These are phyloP conservation scores for Cucurbita ficifolia DNA, from an alignment of 306 rosid species.

Conservation along the genomic window DNA sequence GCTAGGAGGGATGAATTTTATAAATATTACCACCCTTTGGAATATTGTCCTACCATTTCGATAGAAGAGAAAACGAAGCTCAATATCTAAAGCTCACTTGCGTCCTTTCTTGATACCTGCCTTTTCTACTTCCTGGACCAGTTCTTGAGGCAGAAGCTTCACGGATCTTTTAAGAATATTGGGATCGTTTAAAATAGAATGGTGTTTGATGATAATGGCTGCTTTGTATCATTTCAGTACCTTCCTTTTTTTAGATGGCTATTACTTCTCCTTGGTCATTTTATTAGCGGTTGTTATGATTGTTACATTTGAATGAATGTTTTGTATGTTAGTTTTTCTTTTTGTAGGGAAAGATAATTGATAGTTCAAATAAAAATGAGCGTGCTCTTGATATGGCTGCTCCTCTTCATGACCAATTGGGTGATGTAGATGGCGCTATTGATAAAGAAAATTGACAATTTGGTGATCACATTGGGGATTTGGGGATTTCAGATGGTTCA, in stretches of 20 bases:
- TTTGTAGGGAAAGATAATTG: conserved; percentile 75
- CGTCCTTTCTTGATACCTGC: neutral
- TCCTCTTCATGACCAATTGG: conserved; percentile 61
- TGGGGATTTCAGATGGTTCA: conserved; percentile 90
- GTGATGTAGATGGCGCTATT: conserved; percentile 33
- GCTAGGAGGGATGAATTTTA: conserved; percentile 48
- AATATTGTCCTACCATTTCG: conserved; percentile 60
- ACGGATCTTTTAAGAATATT: conserved; percentile 62
- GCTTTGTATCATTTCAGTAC: conserved; percentile 63
- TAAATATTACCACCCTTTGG: conserved; percentile 73
- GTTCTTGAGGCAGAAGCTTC: conserved; percentile 83
- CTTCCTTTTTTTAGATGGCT: neutral
- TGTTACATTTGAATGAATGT: neutral
- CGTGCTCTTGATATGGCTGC: conserved; percentile 93
- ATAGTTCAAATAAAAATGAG: conserved; percentile 83
- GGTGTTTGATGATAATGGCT: conserved; percentile 52
- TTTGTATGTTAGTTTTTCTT: neutral
- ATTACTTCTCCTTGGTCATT: neutral
- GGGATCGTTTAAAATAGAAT: conserved; percentile 73
- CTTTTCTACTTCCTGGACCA: conserved; percentile 18
- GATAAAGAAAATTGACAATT: conserved; percentile 64
- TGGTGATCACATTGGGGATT: conserved; percentile 86
- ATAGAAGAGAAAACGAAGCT: conserved; percentile 64
- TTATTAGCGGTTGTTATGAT: neutral
- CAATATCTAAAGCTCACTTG: neutral